These are phyloP conservation scores for Rubia occidens DNA, from an alignment of 305 asterid species.

Conservation along the genomic window DNA sequence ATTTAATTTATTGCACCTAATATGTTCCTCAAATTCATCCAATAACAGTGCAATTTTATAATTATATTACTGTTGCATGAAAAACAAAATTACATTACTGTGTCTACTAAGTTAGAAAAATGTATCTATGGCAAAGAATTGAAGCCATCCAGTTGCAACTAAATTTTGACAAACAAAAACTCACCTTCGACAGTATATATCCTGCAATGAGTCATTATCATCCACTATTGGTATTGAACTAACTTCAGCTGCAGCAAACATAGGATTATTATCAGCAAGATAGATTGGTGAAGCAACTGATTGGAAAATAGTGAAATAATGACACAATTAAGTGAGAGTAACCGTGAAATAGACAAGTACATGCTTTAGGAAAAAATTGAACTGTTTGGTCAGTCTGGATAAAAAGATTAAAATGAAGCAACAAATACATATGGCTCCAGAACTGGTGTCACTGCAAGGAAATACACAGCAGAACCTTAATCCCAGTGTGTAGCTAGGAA, in stretches of 20 bases:
- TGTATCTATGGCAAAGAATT: background rate
- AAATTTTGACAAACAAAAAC: background rate
- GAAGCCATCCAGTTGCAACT: background rate
- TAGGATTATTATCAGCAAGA: conserved; percentile 11
- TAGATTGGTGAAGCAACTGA: conserved; percentile 10
- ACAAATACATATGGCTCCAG: background rate
- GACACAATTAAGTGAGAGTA: background rate
- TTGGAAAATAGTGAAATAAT: conserved; percentile 3
- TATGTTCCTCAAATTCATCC: background rate
- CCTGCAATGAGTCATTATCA: conserved; percentile 61
- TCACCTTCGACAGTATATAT: conserved; percentile 59
- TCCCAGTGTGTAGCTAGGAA: background rate
- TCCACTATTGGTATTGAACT: conserved; percentile 64
- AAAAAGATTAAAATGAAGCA: background rate
- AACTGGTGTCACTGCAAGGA: background rate
- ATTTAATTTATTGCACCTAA: too few species aligned
- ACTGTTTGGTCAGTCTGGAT: background rate
- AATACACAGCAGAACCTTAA: background rate
- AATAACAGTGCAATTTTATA: background rate
- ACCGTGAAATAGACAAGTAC: background rate
- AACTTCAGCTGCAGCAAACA: conserved; percentile 43
- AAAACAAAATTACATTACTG: background rate
- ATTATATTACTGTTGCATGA: background rate
- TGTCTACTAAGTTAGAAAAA: too few species aligned
- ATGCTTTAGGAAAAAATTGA: background rate